These are phyloP conservation scores for Stenogyne calaminthoides DNA, from an alignment of 305 asterid genomes.

Conservation along the genomic window DNA sequence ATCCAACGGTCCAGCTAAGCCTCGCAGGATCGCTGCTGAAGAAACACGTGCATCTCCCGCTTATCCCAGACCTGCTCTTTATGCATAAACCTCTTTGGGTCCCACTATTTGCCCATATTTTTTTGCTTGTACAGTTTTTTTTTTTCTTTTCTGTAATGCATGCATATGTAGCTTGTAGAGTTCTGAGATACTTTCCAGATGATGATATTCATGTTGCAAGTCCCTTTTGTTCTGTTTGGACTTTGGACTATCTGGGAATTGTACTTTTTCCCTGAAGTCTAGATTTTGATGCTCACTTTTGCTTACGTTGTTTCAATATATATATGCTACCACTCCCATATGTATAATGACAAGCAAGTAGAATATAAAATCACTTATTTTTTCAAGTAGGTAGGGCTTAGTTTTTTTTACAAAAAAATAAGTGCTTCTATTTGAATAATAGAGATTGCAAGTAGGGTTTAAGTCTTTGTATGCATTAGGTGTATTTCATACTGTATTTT, in stretches of 20 bases:
- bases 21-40: slow-evolving; percentile 38
- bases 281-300: not conserved
- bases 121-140: slow-evolving; percentile 43
- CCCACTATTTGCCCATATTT: not conserved
- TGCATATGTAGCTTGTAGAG: slow-evolving; percentile 24
- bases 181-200: slow-evolving; percentile 22
- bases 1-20: slow-evolving; percentile 34
- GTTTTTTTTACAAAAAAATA: no score
- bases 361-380: no score
- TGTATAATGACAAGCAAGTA: no score
- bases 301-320: not conserved
- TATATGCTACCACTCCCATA: no score
- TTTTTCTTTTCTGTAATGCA: slow-evolving; percentile 11
- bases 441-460: no score
- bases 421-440: no score
- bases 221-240: slow-evolving; percentile 15
- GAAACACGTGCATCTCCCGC: slow-evolving; percentile 30
- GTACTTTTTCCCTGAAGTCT: slow-evolving; percentile 1
- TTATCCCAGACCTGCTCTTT: slow-evolving; percentile 69
- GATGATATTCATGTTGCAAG: slow-evolving; percentile 15
- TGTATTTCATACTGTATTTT: no score
- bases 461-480: no score
- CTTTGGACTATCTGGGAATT: not conserved
- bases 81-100: slow-evolving; percentile 28
- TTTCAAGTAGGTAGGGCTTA: no score